Conservation (phyloP, 2,329 filamentous ascomycete species). For the Calonectria hongkongensis region DNA sequence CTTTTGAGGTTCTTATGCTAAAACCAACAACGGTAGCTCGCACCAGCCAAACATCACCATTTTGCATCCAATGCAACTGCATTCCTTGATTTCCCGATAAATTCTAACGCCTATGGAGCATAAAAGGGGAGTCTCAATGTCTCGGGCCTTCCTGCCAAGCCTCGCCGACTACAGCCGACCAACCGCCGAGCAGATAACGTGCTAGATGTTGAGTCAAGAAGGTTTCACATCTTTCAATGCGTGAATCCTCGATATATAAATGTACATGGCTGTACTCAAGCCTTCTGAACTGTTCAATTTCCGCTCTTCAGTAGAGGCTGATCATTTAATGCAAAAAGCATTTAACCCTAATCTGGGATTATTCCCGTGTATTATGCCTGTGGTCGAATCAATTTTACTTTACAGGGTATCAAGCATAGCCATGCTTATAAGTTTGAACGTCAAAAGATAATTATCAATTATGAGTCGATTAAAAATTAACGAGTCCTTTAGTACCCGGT, state of each 20-base stretch:
- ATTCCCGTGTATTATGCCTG: too few relatives aligned
- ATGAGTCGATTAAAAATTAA: conserved; percentile 15
- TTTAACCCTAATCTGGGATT: too few relatives aligned
- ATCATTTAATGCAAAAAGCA: too few relatives aligned
- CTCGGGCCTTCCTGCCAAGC: conserved; percentile 19
- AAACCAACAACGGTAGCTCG: too few relatives aligned
- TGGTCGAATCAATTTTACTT: not conserved
- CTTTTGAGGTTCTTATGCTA: not conserved
- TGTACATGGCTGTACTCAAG: too few relatives aligned
- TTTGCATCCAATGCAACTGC: not conserved
- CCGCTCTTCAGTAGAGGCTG: not conserved
- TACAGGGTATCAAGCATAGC: too few relatives aligned
- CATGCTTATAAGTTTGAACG: not conserved
- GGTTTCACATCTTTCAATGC: too few relatives aligned
- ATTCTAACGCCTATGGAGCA: not conserved
- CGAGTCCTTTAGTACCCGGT: not conserved
- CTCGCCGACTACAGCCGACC: conserved; percentile 17
- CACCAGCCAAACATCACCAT: too few relatives aligned
- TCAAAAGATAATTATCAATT: too few relatives aligned
- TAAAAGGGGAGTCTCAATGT: not conserved
- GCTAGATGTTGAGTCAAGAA: not conserved
- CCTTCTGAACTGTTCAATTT: too few relatives aligned
- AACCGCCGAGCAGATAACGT: conserved; percentile 8
- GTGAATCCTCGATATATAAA: not conserved
- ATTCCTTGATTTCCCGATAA: not conserved